A percentile compares a stretch with the other conserved stretches of the same genome.
Evolutionary conservation across 192 early-diverging fungal species (phyloP).

Genomic region (Backusella macrospora): DNA sequence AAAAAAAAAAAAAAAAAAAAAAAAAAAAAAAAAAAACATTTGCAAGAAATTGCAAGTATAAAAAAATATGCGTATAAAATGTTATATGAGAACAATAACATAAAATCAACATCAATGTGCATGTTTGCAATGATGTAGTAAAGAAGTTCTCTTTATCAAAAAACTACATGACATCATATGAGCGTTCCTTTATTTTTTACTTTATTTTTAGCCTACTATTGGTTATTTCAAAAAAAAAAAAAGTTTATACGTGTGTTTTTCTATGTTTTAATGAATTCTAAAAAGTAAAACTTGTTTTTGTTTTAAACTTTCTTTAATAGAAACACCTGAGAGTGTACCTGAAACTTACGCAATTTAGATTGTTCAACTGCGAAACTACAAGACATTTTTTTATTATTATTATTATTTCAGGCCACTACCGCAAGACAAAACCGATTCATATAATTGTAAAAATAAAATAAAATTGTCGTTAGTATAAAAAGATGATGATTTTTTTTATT

Average conservation of each 20-base stretch:
- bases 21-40: too few species aligned
- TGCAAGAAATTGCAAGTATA: too few species aligned
- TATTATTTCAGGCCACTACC: neutral
- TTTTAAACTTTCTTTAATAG: neutral
- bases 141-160: neutral
- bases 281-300: slow-evolving; percentile 16
- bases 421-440: slow-evolving; percentile 14
- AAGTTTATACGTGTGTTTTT: too few species aligned
- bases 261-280: neutral
- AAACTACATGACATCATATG: neutral
- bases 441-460: neutral
- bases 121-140: too few species aligned
- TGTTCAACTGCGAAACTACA: neutral
- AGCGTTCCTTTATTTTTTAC: neutral
- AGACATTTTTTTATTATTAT: neutral
- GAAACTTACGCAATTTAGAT: slow-evolving; percentile 14
- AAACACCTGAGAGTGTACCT: slow-evolving; percentile 15
- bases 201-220: neutral
- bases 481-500: neutral
- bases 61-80: too few species aligned
- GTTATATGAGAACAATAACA: too few species aligned
- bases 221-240: neutral
- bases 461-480: slow-evolving; percentile 13
- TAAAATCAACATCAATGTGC: too few species aligned
- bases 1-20: too few species aligned